A percentile compares a stretch with the other conserved stretches of the same genome.
phyloP scores from a whole-genome alignment of 306 rosid species.

The Vicia faba region DNA sequence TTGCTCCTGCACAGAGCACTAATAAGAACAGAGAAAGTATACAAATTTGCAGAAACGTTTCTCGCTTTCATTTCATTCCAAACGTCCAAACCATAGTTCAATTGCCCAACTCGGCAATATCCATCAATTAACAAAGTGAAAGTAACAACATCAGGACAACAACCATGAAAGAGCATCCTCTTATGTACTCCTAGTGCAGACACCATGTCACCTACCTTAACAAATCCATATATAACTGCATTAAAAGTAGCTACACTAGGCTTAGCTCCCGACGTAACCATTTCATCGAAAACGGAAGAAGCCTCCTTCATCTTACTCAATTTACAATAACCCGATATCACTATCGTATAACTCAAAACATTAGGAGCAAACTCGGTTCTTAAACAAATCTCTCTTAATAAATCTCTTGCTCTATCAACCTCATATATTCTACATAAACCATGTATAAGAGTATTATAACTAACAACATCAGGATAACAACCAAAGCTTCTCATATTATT shows the following conservation, averaged over 20 bases:
- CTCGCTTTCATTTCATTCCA: constrained; percentile 71
- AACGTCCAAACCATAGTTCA: constrained; percentile 59
- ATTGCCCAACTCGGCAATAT: constrained; percentile 63
- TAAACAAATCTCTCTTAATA: constrained; percentile 55
- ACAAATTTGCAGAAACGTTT: constrained; percentile 53
- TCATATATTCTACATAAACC: constrained; percentile 69
- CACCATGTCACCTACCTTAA: constrained; percentile 63
- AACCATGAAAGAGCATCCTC: constrained; percentile 58
- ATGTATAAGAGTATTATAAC: constrained; percentile 70
- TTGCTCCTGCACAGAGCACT: constrained; percentile 72
- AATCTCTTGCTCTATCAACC: constrained; percentile 55
- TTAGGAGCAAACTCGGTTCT: constrained; percentile 45
- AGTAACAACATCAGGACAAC: constrained; percentile 66
- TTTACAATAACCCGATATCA: constrained; percentile 77
- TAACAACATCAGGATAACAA: constrained; percentile 68
- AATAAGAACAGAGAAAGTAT: constrained; percentile 76
- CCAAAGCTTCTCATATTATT: constrained; percentile 62
- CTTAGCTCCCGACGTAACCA: constrained; percentile 51
- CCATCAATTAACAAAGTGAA: constrained; percentile 75
- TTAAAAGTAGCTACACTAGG: constrained; percentile 68
- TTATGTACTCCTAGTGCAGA: constrained; percentile 59
- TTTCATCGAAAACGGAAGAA: constrained; percentile 57
- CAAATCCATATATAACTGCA: constrained; percentile 72
- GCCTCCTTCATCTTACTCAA: constrained; percentile 68
- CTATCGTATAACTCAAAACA: constrained; percentile 68